A percentile compares a stretch with the other conserved stretches of the same genome.
Conservation (phyloP, 1,284 basidiomycete genomes). For the Veloboletus limbatus region DNA sequence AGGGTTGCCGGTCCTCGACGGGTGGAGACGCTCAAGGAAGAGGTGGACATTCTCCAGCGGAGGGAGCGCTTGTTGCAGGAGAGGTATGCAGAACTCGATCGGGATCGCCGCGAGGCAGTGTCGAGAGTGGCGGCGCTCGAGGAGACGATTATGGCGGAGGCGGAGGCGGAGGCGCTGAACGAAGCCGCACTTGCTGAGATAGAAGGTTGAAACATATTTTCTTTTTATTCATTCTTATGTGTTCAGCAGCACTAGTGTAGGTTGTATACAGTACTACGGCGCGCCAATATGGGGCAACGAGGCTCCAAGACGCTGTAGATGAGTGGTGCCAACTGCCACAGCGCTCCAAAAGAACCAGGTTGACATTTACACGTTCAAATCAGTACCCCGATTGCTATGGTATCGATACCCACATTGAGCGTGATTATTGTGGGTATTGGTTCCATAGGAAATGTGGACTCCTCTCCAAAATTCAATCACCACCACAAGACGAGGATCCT, state of each 20-base stretch:
- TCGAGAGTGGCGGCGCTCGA: slow-evolving; percentile 62
- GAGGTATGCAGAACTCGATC: slow-evolving; percentile 79
- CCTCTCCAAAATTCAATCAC: no score
- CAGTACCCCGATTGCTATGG: no score
- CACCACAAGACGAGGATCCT: no score
- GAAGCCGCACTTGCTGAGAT: slow-evolving; percentile 66
- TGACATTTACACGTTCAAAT: no score
- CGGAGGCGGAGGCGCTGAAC: slow-evolving; percentile 79
- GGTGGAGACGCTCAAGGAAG: slow-evolving; percentile 73
- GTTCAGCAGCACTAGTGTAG: background rate
- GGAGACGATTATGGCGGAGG: slow-evolving; percentile 77
- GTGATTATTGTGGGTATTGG: no score
- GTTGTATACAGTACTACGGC: background rate
- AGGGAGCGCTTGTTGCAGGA: slow-evolving; percentile 77
- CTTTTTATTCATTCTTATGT: slow-evolving; percentile 19
- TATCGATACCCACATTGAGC: no score
- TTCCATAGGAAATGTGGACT: no score
- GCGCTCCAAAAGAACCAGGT: no score
- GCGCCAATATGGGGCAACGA: no score
- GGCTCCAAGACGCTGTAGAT: no score
- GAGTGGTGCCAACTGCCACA: no score
- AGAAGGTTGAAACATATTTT: slow-evolving; percentile 38
- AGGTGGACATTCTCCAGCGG: slow-evolving; percentile 76
- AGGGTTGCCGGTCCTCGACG: slow-evolving; percentile 71
- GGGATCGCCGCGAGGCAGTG: slow-evolving; percentile 65